These are phyloP conservation scores for Triangularia verruculosa DNA, from an alignment of 2,329 filamentous ascomycete species.

Conservation along the genomic window DNA sequence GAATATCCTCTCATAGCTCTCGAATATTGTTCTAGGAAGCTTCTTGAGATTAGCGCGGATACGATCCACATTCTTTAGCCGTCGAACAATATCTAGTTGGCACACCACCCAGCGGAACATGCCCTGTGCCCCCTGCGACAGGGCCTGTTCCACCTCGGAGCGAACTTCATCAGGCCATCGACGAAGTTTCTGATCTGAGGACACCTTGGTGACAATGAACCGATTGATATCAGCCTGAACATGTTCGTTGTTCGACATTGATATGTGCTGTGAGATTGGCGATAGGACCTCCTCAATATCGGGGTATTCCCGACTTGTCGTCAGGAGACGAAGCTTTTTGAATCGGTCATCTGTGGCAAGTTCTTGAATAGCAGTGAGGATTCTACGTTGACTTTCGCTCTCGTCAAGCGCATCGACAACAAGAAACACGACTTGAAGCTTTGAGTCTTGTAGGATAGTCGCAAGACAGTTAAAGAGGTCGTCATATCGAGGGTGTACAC, in stretches of 20 bases:
- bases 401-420: slow-evolving; percentile 34
- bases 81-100: slow-evolving; percentile 19
- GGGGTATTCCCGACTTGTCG: slow-evolving; percentile 32
- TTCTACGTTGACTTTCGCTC: slow-evolving; percentile 24
- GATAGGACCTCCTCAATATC: slow-evolving; percentile 29
- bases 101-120: slow-evolving; percentile 26
- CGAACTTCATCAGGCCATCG: not conserved
- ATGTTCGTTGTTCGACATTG: not conserved
- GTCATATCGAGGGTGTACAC: not conserved
- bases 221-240: not conserved
- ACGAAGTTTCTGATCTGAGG: not conserved
- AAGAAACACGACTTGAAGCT: slow-evolving; percentile 19
- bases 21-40: not conserved
- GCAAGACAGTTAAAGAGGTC: not conserved
- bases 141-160: not conserved
- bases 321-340: slow-evolving; percentile 29
- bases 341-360: slow-evolving; percentile 28
- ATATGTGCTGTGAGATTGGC: not conserved
- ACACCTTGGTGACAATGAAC: not conserved
- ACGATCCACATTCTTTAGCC: not conserved
- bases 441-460: not conserved
- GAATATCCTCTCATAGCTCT: slow-evolving; percentile 1
- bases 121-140: not conserved
- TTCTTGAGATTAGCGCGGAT: not conserved
- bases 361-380: slow-evolving; percentile 24